Conservation (phyloP, 179 eudicot species). For the Corrigiola litoralis region DNA sequence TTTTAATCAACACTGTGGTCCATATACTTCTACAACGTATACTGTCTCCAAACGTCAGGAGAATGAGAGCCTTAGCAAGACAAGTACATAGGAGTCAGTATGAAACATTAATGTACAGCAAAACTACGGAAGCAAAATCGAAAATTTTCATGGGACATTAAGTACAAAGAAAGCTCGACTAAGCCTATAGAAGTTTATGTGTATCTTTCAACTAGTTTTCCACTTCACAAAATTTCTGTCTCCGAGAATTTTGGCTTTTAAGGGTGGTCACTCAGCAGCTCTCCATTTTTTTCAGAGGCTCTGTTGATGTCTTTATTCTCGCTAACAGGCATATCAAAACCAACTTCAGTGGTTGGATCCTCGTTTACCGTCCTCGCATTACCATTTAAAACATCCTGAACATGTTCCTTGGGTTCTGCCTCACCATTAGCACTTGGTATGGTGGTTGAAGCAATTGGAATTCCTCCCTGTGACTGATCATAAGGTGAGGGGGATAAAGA, state of each 20-base stretch:
- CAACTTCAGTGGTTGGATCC: background rate
- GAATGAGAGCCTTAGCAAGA: too few relatives aligned
- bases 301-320: background rate
- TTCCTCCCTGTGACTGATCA: slow-evolving; percentile 17
- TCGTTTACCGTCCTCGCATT: background rate
- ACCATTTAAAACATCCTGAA: background rate
- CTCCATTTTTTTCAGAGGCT: slow-evolving; percentile 10
- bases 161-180: background rate
- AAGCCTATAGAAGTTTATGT: background rate
- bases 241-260: background rate
- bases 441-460: slow-evolving; percentile 19
- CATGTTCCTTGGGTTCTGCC: background rate
- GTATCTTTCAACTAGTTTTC: background rate
- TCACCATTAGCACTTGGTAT: slow-evolving; percentile 1
- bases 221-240: background rate
- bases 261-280: slow-evolving; percentile 5
- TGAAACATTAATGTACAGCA: background rate
- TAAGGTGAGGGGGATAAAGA: slow-evolving; percentile 26
- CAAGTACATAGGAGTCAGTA: background rate
- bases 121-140: background rate
- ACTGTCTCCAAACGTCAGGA: too few relatives aligned
- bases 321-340: background rate
- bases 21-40: too few relatives aligned
- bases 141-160: background rate
- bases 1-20: too few relatives aligned